Evolutionary conservation across 495 filamentous ascomycete genomes (phyloP), one percentile per base, ranked within the genome.

Genomic region (Patellaria atrata): DNA sequence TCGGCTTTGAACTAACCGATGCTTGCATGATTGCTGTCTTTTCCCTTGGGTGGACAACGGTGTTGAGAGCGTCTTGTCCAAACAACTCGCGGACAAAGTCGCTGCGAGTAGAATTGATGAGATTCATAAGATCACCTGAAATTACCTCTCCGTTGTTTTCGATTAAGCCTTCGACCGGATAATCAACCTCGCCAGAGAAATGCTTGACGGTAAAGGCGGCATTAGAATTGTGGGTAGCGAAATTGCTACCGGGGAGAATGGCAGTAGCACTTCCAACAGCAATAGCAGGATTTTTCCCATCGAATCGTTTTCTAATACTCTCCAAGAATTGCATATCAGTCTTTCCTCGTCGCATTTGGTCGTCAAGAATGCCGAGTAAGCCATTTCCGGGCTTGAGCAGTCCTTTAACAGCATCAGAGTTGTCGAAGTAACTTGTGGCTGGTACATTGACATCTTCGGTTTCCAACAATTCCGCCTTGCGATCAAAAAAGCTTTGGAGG

Each of bases 101-200:
- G 55, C 78, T 94, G 48, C 75, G 82, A 37, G 81, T 86, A 10
- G 76, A 72, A 45, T 76, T 79, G 63, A 97, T 81, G 39, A 97
- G 63, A 56, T 93, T 94, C 79, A 97, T 83, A 40, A 97, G 59
- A 53, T 97, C 89, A 16, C 83, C 86, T 12, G 86, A 91, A 43
- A 97, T 85, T 30, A 93, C 73, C 53, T 97, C 89, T 32, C 84
- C 84, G 40, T 96, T 96, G 56, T 91, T 84, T 55, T 97, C 89
- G 6, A 94, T 61, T 20, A 97, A 60, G 11, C 82, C 83, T 41
- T 71, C 71, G 40, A 82, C 69, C 19, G 82, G 73, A 48, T 97
- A 97, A 36, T 97, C 89, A n/a, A 96, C 79, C 54, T 94, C 87
- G 17, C 86, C 89, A 28, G 86, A 86, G 52, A 85, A 97, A 57